Evolutionary conservation across 345 rosid species (phyloP), one percentile per base, ranked within the genome.

Genomic region (Nasturtium officinale): DNA sequence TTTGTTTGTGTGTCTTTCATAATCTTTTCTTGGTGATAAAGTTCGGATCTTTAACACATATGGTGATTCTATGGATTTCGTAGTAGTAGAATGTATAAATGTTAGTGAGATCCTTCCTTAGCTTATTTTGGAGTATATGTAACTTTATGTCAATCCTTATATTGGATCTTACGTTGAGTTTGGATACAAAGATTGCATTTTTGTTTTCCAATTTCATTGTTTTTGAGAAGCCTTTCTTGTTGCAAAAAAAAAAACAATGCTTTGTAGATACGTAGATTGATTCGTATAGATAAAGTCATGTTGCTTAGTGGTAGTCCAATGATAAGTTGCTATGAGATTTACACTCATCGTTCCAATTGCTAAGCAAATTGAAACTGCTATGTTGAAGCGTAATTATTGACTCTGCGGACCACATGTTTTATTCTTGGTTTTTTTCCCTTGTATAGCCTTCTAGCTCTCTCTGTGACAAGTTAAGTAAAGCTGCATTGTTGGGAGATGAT

Each of bases 331-430:
- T 46, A 55, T 62, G 80, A 70, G 66, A 9, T 55, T 47, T 38
- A 28, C 33, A 37, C 61, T 71, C 80, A 40, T 77, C 80, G 80
- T 77, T 76, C 80, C 80, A 70, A 77, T 77, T 77, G 61, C 80
- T 70, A 55, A 77, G 76, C 76, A 62, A 3, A 51, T 67, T 59
- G 61, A 59, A 45, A 12, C 11, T 77, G 80, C 65, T 37, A 56
- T 76, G 79, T 76, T 56, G 79, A 76, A 55, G n/a, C 52, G 46
- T 46, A 38, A 25, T 51, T 50, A 20, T 15, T 76, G 30, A 70
- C 71, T 70, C 80, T 76, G 80, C 70, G 80, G 80, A 69, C 29
- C n/a, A 58, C 40, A 50, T 11, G 16, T 47, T 46, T 33, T 61
- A 4, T 38, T 60, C 28, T 35, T 58, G 25, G 9, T 11, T 35